phyloP scores from a whole-genome alignment of 768 basidiomycete genomes.

The Phylloporus sp. region DNA sequence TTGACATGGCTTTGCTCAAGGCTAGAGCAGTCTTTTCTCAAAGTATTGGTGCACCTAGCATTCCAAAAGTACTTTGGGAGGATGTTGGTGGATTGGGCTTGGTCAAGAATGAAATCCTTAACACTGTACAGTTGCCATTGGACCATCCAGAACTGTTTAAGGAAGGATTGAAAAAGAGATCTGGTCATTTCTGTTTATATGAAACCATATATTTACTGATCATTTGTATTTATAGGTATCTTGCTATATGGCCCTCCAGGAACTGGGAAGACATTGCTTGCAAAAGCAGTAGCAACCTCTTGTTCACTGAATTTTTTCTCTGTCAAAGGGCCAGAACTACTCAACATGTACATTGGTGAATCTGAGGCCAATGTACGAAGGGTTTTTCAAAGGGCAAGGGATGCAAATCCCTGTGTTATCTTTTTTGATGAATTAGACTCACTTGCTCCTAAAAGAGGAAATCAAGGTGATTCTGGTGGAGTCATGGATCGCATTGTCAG shows the following conservation, averaged over 20 bases:
- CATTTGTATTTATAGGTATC: constrained; percentile 51
- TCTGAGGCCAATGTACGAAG: constrained; percentile 95
- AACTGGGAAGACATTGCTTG: constrained; percentile 91
- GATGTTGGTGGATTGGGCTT: constrained; percentile 88
- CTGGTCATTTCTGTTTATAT: constrained; percentile 47
- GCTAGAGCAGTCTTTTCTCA: constrained; percentile 80
- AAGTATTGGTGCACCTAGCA: constrained; percentile 94
- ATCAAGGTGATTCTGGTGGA: constrained; percentile 93
- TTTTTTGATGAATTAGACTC: constrained; percentile 97
- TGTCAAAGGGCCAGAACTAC: constrained; percentile 92
- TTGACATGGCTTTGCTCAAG: constrained; percentile 64
- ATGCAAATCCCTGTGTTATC: constrained; percentile 91
- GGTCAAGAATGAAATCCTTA: constrained; percentile 90
- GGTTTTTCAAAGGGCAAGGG: constrained; percentile 85
- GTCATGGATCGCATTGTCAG: constrained; percentile 98
- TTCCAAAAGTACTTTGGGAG: constrained; percentile 94
- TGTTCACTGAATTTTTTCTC: constrained; percentile 95
- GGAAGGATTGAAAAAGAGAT: constrained; percentile 90
- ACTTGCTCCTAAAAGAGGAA: constrained; percentile 90
- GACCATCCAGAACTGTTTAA: constrained; percentile 88
- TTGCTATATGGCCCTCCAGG: constrained; percentile 93
- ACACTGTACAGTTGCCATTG: constrained; percentile 90
- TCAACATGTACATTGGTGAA: constrained; percentile 99
- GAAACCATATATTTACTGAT: neutral
- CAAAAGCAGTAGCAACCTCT: constrained; percentile 94